A percentile compares a stretch with the other conserved stretches of the same genome.
Evolutionary conservation across 805 yeast genomes (phyloP).

Genomic region (Nematodospora valgi): DNA sequence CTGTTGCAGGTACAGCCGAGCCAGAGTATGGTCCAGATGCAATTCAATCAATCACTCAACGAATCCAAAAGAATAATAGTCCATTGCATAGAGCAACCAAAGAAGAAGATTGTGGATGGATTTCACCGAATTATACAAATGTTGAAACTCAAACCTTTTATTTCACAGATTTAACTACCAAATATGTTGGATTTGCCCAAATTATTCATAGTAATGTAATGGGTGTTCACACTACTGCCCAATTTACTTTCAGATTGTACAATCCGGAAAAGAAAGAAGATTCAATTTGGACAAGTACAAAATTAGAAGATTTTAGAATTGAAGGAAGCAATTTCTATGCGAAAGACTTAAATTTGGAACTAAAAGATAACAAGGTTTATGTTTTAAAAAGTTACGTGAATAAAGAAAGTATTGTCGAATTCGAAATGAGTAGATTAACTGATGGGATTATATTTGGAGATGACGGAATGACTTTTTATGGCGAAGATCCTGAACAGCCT

Average conservation of each 20-base stretch:
- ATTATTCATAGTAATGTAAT: conserved; percentile 89
- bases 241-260: conserved; percentile 84
- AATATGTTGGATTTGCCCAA: conserved; percentile 85
- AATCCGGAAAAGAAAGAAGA: conserved; percentile 46
- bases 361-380: conserved; percentile 50
- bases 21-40: conserved; percentile 95
- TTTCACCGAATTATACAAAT: conserved; percentile 71
- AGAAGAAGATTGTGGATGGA: conserved; percentile 72
- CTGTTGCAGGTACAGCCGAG: conserved; percentile 95
- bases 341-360: conserved; percentile 60
- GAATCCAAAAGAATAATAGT: conserved; percentile 40
- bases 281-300: conserved; percentile 86
- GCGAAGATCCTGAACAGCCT: conserved; percentile 77
- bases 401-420: conserved; percentile 66
- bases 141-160: conserved; percentile 96
- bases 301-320: conserved; percentile 71
- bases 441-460: conserved; percentile 88
- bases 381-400: conserved; percentile 60
- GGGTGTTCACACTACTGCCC: conserved; percentile 87
- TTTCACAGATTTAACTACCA: conserved; percentile 60
- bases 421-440: conserved; percentile 56
- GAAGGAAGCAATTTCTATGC: conserved; percentile 81
- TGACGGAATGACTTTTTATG: conserved; percentile 83
- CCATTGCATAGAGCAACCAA: conserved; percentile 52
- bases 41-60: conserved; percentile 74